Conservation (phyloP, 164 flowering plant genomes). For the Nymphaea thermarum region DNA sequence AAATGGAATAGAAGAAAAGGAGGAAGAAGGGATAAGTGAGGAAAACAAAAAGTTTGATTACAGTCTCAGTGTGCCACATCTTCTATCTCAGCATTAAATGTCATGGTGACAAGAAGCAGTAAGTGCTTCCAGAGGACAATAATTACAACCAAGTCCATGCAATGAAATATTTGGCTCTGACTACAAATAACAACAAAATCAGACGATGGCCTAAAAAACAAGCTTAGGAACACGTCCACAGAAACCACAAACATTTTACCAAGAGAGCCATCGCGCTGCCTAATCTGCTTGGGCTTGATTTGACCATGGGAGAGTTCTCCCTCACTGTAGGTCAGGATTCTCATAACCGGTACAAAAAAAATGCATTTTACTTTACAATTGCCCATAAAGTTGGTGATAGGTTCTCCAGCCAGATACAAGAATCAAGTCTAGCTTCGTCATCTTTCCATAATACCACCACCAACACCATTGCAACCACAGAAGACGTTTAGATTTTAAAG, state of each 20-base stretch:
- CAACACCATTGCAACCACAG: not conserved
- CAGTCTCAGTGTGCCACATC: too few species aligned
- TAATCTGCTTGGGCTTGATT: not conserved
- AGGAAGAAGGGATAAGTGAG: too few species aligned
- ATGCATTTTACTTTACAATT: not conserved
- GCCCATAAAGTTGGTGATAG: not conserved
- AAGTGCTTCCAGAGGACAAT: not conserved
- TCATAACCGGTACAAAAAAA: not conserved
- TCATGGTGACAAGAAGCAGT: too few species aligned
- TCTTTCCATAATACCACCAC: not conserved
- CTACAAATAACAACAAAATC: not conserved
- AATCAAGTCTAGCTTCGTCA: too few species aligned
- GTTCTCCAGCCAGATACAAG: not conserved
- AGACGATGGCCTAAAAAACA: not conserved
- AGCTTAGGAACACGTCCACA: not conserved
- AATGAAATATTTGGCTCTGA: not conserved
- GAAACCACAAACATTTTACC: not conserved
- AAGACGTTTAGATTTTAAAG: not conserved
- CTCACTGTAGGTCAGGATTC: not conserved
- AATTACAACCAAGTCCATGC: not conserved
- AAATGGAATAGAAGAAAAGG: too few species aligned
- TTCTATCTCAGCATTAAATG: too few species aligned
- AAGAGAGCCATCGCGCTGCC: not conserved
- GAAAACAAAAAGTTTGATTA: too few species aligned
- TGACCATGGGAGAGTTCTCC: not conserved